Conservation (phyloP, 75 land plant genomes). For the Selaginella moellendorffii region DNA sequence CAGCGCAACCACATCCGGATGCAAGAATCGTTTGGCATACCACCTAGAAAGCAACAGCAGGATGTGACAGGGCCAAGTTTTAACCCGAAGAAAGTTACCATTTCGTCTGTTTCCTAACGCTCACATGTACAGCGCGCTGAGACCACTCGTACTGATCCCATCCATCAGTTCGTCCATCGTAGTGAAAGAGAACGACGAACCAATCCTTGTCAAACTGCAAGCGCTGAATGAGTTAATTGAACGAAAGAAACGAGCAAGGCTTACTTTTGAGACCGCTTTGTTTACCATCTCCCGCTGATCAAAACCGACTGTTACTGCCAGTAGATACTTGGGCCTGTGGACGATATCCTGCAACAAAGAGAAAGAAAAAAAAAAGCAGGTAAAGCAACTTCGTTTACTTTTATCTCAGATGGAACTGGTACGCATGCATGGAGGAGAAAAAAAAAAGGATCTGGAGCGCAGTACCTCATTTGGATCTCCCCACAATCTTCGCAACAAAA, state of each 20-base stretch:
- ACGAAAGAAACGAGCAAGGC: background rate
- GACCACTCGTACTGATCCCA: slow-evolving; percentile 98
- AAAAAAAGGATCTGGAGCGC: no score
- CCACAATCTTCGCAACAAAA: slow-evolving; percentile 41
- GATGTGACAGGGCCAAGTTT: no score
- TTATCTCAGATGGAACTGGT: no score
- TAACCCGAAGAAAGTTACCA: slow-evolving; percentile 34
- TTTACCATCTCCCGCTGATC: slow-evolving; percentile 27
- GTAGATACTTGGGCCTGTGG: slow-evolving; percentile 32
- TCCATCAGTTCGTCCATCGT: slow-evolving; percentile 78
- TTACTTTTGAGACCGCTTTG: slow-evolving; percentile 25
- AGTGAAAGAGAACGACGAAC: slow-evolving; percentile 74
- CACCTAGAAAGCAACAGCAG: slow-evolving; percentile 28
- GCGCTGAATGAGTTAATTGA: background rate
- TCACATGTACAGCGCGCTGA: slow-evolving; percentile 64
- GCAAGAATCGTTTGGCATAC: slow-evolving; percentile 60
- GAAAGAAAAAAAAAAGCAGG: no score
- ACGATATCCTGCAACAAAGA: slow-evolving; percentile 48
- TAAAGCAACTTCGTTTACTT: no score
- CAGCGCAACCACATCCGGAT: slow-evolving; percentile 38
- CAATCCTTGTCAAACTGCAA: slow-evolving; percentile 83
- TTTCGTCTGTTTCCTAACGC: slow-evolving; percentile 73
- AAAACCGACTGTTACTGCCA: slow-evolving; percentile 32
- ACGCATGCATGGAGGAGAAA: no score
- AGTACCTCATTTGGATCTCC: slow-evolving; percentile 51